Base-by-base conservation (phyloP, 805 yeast species). In the Suhomyces pyralidae region DNA sequence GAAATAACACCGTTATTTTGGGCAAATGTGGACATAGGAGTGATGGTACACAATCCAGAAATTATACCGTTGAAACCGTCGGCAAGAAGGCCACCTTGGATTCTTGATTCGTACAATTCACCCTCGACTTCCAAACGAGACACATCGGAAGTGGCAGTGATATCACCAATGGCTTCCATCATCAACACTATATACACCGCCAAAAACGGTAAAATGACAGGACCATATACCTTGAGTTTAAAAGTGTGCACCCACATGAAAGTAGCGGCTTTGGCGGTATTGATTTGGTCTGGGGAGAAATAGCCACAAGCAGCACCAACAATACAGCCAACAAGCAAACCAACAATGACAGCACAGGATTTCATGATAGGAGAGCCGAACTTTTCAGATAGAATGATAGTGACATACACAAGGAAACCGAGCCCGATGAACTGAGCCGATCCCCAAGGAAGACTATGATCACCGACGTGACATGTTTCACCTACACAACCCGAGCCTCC, bases 1-100 rank as follows among this genome's bases (percentile, higher is more conserved):
- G 96, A 85, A 59, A 91, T 90, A 53, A 91, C 97, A 77, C 97
- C 97, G 67, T 92, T 92, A 73, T 92, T 92, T 72, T 91, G 97
- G 12, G 97, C 97, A 75, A 92, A 92, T 0, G 94, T 86, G 10
- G 96, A 85, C 83, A 90, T 78, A 52, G 97, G 97, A n/a, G 96
- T 87, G 51, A 88, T 74, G 19, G 96, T 90, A 80, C 83, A 80
- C 45, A 91, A 75, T 43, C 91, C 90, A 14, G 94, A 86, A 3
- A 90, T 57, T 20, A 86, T 61, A 55, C 96, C 92, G 66, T 87
- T 87, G 59, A 89, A 61, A 45, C 97, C 97, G 69, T 91, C 96
- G 17, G 96, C 94, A 34, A 91, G 77, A 45, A 91, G 81, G 70
- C 97, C 97, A 62, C 97, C 97, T 74, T 92, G 97, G 58, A 92